These are phyloP conservation scores for Calophaca sinica DNA, from an alignment of 306 rosid species.

Conservation along the genomic window DNA sequence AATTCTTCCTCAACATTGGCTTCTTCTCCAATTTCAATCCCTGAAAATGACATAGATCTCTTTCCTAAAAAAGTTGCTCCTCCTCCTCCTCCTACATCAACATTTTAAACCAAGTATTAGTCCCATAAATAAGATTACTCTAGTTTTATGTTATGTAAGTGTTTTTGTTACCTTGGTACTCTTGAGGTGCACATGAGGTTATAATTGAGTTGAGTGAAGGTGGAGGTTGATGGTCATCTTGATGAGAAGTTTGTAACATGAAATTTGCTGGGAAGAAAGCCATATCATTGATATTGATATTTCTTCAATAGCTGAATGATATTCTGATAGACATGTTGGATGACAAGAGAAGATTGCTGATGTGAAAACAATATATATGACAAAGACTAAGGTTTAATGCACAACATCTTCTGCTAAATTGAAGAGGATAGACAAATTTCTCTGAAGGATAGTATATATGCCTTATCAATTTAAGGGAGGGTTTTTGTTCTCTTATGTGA, in stretches of 20 bases:
- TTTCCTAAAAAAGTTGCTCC: slow-evolving; percentile 77
- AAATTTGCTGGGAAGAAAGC: slow-evolving; percentile 92
- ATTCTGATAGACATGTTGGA: slow-evolving; percentile 6
- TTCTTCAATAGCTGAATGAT: slow-evolving; percentile 46
- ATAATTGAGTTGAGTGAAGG: slow-evolving; percentile 77
- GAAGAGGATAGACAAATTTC: not conserved
- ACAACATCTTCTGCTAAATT: slow-evolving; percentile 4
- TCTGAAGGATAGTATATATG: slow-evolving; percentile 57
- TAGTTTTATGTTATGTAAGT: not conserved
- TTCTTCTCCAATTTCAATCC: slow-evolving; percentile 78
- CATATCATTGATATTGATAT: slow-evolving; percentile 72
- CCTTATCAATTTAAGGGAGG: slow-evolving; percentile 56
- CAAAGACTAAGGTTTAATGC: not conserved
- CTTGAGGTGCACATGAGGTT: slow-evolving; percentile 86
- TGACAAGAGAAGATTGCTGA: slow-evolving; percentile 40
- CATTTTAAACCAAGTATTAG: not conserved
- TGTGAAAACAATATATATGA: not conserved
- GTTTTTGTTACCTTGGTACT: slow-evolving; percentile 45
- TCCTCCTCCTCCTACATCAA: slow-evolving; percentile 63
- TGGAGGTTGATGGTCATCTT: slow-evolving; percentile 66
- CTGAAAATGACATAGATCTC: slow-evolving; percentile 89
- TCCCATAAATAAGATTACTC: slow-evolving; percentile 53
- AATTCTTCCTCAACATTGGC: slow-evolving; percentile 80
- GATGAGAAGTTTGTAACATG: slow-evolving; percentile 84
- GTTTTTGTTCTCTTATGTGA: slow-evolving; percentile 29